Conservation (phyloP, 129 eudicot species). For the Centrapalus pauciflorus region DNA sequence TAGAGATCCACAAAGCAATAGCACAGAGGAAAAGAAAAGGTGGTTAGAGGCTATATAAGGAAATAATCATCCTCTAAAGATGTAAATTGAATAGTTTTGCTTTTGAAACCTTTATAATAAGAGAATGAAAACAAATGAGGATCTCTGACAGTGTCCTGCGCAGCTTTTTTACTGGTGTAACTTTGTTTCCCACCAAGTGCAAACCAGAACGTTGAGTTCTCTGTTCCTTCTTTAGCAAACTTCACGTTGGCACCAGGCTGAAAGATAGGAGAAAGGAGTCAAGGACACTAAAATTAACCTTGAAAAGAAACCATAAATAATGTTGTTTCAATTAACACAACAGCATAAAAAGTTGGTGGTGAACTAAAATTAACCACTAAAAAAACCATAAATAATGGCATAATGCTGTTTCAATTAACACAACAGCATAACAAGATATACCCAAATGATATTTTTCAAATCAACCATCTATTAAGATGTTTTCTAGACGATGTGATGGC, state of each 20-base stretch:
- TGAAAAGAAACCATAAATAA: too few relatives aligned
- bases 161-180: slow-evolving; percentile 76
- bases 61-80: neutral
- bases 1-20: slow-evolving; percentile 37
- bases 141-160: slow-evolving; percentile 67
- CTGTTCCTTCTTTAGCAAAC: slow-evolving; percentile 97
- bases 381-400: neutral
- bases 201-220: slow-evolving; percentile 90
- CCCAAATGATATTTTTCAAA: neutral
- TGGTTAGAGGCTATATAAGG: slow-evolving; percentile 31
- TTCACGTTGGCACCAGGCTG: slow-evolving; percentile 82
- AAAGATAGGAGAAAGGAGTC: neutral
- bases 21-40: slow-evolving; percentile 23
- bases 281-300: neutral
- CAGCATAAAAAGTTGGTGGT: too few relatives aligned
- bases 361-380: neutral
- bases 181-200: slow-evolving; percentile 93
- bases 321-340: too few relatives aligned
- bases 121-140: slow-evolving; percentile 86
- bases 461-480: neutral
- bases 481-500: too few relatives aligned
- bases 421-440: neutral
- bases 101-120: slow-evolving; percentile 48
- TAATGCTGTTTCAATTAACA: too few relatives aligned
- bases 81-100: neutral